Evolutionary conservation across 1,284 basidiomycete species (phyloP).

Genomic region (Ceratobasidium sp.): DNA sequence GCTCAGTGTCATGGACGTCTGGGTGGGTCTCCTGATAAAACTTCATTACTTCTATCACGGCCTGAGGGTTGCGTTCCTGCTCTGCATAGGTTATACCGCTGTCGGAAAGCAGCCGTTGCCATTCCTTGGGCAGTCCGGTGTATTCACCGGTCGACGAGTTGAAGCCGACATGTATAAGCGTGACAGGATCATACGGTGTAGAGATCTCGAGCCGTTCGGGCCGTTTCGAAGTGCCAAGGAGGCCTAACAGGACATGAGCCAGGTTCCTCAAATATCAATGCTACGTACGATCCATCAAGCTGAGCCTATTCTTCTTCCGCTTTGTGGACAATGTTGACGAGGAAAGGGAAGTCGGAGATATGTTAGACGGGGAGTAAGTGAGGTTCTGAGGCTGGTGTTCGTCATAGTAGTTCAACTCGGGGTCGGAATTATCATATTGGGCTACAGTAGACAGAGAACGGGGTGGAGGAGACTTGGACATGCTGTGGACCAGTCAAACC

Average conservation of each 20-base stretch:
- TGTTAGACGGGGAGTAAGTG: too few species aligned
- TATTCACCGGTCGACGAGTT: slow-evolving; percentile 99
- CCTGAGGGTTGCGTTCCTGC: slow-evolving; percentile 98
- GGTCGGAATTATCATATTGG: too few species aligned
- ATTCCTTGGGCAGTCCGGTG: slow-evolving; percentile 97
- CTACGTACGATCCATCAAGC: slow-evolving; percentile 68
- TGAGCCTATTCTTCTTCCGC: slow-evolving; percentile 78
- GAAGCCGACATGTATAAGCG: slow-evolving; percentile 99
- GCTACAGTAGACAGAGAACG: too few species aligned
- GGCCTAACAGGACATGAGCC: slow-evolving; percentile 63
- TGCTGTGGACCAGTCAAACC: too few species aligned
- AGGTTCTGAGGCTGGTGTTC: background rate
- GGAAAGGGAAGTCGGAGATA: too few species aligned
- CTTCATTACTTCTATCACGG: slow-evolving; percentile 98
- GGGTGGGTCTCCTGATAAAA: slow-evolving; percentile 86
- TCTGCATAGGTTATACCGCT: slow-evolving; percentile 95
- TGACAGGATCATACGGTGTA: slow-evolving; percentile 96
- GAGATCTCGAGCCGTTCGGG: slow-evolving; percentile 95
- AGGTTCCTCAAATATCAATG: background rate
- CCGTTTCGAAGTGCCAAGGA: slow-evolving; percentile 84
- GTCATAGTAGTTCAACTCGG: background rate
- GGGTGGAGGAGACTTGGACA: too few species aligned
- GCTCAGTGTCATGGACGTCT: slow-evolving; percentile 49
- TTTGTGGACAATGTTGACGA: slow-evolving; percentile 55
- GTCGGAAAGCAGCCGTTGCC: slow-evolving; percentile 94